Conservation (phyloP, 2,329 filamentous ascomycete species). For the Periglandula ipomoeae region DNA sequence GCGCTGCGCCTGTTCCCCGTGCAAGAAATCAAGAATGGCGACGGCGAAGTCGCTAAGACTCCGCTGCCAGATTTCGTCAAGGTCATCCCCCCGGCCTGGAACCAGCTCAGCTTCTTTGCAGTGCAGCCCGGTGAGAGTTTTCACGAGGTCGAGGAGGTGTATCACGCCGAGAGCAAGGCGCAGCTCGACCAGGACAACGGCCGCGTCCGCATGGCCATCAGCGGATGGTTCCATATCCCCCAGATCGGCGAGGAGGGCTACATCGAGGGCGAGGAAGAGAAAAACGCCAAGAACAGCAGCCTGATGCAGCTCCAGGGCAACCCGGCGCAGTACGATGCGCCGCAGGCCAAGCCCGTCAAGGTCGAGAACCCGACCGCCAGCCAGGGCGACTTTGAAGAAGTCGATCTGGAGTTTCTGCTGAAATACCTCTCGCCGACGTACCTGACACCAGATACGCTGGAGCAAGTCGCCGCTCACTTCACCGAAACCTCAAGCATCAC, state of each 20-base stretch:
- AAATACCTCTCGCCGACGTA: conserved; percentile 87
- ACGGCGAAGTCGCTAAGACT: conserved; percentile 68
- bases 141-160: conserved; percentile 97
- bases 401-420: conserved; percentile 81
- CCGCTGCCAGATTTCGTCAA: conserved; percentile 71
- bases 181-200: conserved; percentile 61
- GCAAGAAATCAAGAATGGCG: conserved; percentile 46
- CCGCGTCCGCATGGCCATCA: conserved; percentile 91
- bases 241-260: conserved; percentile 91
- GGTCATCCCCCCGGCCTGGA: conserved; percentile 88
- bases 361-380: conserved; percentile 32
- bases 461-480: conserved; percentile 73
- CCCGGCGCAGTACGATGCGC: conserved; percentile 79
- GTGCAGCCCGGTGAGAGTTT: conserved; percentile 98
- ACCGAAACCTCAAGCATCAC: conserved; percentile 76
- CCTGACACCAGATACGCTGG: conserved; percentile 82
- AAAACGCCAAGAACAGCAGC: conserved; percentile 79
- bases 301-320: conserved; percentile 89
- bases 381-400: conserved; percentile 57
- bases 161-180: conserved; percentile 53
- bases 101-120: conserved; percentile 95
- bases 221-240: conserved; percentile 97
- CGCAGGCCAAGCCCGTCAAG: conserved; percentile 50
- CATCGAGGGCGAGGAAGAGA: conserved; percentile 78
- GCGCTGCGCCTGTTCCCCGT: conserved; percentile 81